Evolutionary conservation across 2,329 filamentous ascomycete species (phyloP).

Genomic region (Aspergillus novoparasiticus): DNA sequence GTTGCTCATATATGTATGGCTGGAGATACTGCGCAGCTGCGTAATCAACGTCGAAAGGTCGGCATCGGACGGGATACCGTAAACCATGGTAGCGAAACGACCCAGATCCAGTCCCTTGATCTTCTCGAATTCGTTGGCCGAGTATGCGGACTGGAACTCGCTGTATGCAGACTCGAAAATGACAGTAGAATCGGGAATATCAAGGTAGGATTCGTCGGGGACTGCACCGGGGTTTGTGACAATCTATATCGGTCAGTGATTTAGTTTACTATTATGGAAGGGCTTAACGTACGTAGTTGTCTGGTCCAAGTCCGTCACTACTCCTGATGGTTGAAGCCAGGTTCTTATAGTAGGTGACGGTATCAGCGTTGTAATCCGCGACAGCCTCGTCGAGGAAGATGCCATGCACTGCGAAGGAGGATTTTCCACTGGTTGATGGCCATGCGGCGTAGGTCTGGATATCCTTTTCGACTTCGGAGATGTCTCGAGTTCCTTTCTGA

Average conservation of each 20-base stretch:
- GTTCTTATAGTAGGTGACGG: not conserved
- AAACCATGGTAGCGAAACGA: constrained; percentile 15
- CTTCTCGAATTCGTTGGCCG: not conserved
- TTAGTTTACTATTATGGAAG: too few relatives aligned
- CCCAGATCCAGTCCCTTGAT: not conserved
- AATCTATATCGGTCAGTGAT: too few relatives aligned
- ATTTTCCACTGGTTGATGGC: constrained; percentile 11
- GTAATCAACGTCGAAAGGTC: constrained; percentile 9
- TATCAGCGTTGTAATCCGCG: not conserved
- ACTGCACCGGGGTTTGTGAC: too few relatives aligned
- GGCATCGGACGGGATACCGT: constrained; percentile 3
- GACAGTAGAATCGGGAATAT: constrained; percentile 7
- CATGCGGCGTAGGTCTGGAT: constrained; percentile 16
- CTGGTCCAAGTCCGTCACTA: too few relatives aligned
- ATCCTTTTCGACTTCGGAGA: constrained; percentile 11
- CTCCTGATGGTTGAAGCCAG: too few relatives aligned
- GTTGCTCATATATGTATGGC: constrained; percentile 2
- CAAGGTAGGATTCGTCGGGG: too few relatives aligned
- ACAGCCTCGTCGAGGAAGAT: constrained; percentile 18
- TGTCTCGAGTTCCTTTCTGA: constrained; percentile 6
- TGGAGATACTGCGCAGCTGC: constrained; percentile 11
- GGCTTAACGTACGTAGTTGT: too few relatives aligned
- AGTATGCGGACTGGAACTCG: constrained; percentile 6
- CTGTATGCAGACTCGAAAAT: constrained; percentile 17
- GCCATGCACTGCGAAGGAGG: constrained; percentile 15